Conservation (phyloP, 148 eudicot species). For the Persicaria maculosa region DNA sequence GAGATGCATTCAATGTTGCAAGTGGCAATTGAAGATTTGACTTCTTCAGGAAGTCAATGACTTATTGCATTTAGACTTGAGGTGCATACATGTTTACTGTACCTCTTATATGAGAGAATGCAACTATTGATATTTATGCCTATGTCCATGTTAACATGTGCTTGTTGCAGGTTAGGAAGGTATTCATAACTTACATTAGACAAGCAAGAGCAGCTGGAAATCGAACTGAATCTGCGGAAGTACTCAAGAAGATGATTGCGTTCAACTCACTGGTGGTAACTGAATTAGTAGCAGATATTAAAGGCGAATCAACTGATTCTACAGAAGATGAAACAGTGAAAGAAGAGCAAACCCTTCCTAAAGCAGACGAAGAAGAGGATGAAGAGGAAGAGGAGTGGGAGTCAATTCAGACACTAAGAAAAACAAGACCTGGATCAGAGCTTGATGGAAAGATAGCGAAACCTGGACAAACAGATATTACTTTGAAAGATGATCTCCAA, state of each 20-base stretch:
- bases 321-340: conserved; percentile 38
- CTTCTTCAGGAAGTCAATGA: no score
- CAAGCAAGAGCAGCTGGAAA: conserved; percentile 63
- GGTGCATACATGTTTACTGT: neutral
- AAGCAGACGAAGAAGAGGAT: conserved; percentile 48
- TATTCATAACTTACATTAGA: conserved; percentile 67
- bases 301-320: conserved; percentile 63
- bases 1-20: neutral
- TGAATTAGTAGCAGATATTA: conserved; percentile 70
- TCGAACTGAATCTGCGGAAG: conserved; percentile 58
- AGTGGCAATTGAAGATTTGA: no score
- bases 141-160: neutral
- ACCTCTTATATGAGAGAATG: neutral
- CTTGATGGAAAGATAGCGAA: conserved; percentile 30
- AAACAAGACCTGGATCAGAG: conserved; percentile 41
- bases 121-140: neutral
- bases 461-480: conserved; percentile 68
- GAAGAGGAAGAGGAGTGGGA: conserved; percentile 66
- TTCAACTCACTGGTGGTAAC: conserved; percentile 83
- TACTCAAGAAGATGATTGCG: conserved; percentile 69
- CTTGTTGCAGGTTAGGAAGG: conserved; percentile 56
- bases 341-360: conserved; percentile 31
- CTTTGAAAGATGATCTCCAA: conserved; percentile 66
- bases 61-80: neutral
- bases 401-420: conserved; percentile 61